These are phyloP conservation scores for Fusarium sacchari DNA, from an alignment of 2,329 filamentous ascomycete species.

Conservation along the genomic window DNA sequence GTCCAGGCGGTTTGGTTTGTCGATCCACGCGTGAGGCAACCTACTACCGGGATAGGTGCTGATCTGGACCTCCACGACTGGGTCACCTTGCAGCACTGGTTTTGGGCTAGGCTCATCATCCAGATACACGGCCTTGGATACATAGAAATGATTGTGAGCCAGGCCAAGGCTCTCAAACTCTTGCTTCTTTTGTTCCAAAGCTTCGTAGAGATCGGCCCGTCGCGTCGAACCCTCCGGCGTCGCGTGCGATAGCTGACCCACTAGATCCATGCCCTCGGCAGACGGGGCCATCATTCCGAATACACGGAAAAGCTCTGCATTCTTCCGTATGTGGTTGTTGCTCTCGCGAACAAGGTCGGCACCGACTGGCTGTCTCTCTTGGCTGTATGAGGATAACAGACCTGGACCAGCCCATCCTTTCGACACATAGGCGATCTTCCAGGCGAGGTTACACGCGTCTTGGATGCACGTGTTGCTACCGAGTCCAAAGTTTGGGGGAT, in stretches of 20 bases:
- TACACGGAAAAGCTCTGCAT: neutral
- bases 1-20: neutral
- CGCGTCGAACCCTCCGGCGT: neutral
- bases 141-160: neutral
- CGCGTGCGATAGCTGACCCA: neutral
- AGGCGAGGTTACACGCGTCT: neutral
- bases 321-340: neutral
- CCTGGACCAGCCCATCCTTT: neutral
- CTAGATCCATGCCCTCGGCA: neutral
- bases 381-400: fast-evolving
- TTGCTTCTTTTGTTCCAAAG: neutral
- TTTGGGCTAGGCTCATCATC: neutral
- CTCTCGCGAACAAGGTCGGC: neutral
- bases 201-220: neutral
- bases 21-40: neutral
- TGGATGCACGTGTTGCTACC: neutral
- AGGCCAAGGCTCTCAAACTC: neutral
- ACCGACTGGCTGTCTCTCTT: neutral
- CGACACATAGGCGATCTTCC: neutral
- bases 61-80: neutral
- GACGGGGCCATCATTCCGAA: neutral
- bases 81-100: neutral
- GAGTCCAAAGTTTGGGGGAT: fast-evolving
- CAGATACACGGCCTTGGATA: neutral
- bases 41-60: neutral